These are phyloP conservation scores for Aureobasidium sp. DNA, from an alignment of 2,329 filamentous ascomycete species.

Conservation along the genomic window DNA sequence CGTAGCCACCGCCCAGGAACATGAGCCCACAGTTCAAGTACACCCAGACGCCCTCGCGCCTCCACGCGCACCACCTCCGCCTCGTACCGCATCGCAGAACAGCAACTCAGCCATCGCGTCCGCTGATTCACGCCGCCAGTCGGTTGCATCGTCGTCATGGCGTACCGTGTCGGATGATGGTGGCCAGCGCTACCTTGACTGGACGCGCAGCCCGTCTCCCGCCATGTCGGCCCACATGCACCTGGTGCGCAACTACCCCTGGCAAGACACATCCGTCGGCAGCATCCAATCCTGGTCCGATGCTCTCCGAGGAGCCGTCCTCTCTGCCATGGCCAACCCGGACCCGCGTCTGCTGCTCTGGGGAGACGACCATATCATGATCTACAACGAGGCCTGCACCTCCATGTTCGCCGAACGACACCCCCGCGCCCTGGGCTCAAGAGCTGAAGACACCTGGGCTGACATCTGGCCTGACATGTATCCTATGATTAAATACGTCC, in stretches of 20 bases:
- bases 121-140: neutral
- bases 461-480: constrained; percentile 13
- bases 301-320: constrained; percentile 18
- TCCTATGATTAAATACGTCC: constrained; percentile 16
- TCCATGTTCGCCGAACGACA: constrained; percentile 26
- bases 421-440: constrained; percentile 15
- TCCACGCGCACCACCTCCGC: neutral
- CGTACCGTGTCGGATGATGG: constrained; percentile 5
- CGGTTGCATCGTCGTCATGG: constrained; percentile 7
- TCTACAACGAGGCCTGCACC: constrained; percentile 30
- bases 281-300: constrained; percentile 22
- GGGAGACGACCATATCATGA: constrained; percentile 26
- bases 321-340: constrained; percentile 23
- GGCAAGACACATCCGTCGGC: constrained; percentile 21
- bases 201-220: neutral
- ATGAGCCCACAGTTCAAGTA: neutral
- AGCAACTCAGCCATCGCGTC: neutral
- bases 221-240: constrained; percentile 7
- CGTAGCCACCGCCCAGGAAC: neutral
- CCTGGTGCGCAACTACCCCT: constrained; percentile 22
- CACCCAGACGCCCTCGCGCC: neutral
- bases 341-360: constrained; percentile 22
- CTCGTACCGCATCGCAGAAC: neutral
- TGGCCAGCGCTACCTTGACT: constrained; percentile 2
- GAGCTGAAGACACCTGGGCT: constrained; percentile 13